Base-by-base conservation (phyloP, 169 alveolate species). In the Eimeria nieschulzi region DNA sequence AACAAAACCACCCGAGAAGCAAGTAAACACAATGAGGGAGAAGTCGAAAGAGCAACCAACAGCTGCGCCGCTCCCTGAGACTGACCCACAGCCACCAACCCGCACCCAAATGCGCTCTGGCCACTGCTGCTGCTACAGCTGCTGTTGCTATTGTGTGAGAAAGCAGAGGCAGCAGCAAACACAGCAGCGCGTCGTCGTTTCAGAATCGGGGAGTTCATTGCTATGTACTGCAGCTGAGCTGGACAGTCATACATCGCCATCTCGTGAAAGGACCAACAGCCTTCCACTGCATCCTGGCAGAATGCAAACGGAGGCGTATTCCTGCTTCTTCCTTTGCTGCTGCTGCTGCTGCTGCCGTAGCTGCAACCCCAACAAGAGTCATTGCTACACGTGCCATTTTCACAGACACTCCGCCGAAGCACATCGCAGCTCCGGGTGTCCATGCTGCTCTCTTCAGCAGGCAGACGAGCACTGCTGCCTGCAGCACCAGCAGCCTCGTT, bases 31-130 rank as follows among this genome's bases (percentile, higher is more conserved):
- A 78, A 51, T 9, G 78, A 82, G 13, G 93, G 88, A 53, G 25
- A 75, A 21, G 72, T 19, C 7, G 88, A 61, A n/a, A 75, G 25
- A 12, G 75, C 53, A 12, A 79, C 84, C 73, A 88, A 33, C 88
- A 88, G 71, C 83, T 88, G 93, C 39, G 93, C 93, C 8, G 93
- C 93, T 9, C 93, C 93, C 33, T 88, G 93, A 13, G 93, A 88
- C 93, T 88, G 93, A 23, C 93, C 93, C 54, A 88, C 25, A 21
- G 83, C 87, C 72, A 64, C 80, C 63, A 66, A 3, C 46, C 91
- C 91, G 39, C 91, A 33, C 46, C 91, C 80, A 53, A 63, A 64
- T 19, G 82, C 78, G 76, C 46, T 80, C 61, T 54, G 15, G 64
- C 54, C 54, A 51, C 53, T 76, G 46, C 19, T 79, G 87, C 87